phyloP scores from a whole-genome alignment of 2,329 filamentous ascomycete species.

The Scleromitrula shiraiana region DNA sequence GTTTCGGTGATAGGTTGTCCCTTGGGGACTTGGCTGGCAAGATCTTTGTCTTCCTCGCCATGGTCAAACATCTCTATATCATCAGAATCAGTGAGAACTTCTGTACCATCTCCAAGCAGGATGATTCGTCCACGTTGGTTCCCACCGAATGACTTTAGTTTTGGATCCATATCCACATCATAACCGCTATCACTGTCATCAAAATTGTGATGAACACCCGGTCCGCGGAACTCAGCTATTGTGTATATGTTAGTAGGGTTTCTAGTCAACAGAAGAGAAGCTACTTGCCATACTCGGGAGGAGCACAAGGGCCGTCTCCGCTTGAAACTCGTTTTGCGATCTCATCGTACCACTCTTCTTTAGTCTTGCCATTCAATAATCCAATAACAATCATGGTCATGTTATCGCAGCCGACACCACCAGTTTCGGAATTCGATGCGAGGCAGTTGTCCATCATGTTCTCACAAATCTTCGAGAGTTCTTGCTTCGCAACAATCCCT shows the following conservation, averaged over 20 bases:
- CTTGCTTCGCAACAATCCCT: constrained; percentile 93
- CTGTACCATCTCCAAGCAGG: constrained; percentile 88
- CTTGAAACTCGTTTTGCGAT: constrained; percentile 89
- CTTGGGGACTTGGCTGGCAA: constrained; percentile 76
- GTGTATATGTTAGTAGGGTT: constrained; percentile 22
- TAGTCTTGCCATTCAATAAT: constrained; percentile 81
- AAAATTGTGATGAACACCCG: constrained; percentile 73
- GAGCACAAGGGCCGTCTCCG: constrained; percentile 95
- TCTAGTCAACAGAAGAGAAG: constrained; percentile 9
- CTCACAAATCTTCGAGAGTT: constrained; percentile 90
- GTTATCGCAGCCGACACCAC: constrained; percentile 97
- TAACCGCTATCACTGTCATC: constrained; percentile 73
- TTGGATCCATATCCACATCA: constrained; percentile 64
- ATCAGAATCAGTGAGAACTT: constrained; percentile 80
- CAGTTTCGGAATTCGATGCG: constrained; percentile 94
- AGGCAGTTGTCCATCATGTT: constrained; percentile 99
- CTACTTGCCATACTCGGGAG: constrained; percentile 89
- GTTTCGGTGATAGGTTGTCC: constrained; percentile 29
- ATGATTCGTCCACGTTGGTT: constrained; percentile 79
- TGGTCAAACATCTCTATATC: constrained; percentile 94
- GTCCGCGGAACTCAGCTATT: constrained; percentile 76
- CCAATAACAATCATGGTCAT: constrained; percentile 97
- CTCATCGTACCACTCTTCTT: constrained; percentile 98
- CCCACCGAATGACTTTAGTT: constrained; percentile 56
- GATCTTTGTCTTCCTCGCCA: constrained; percentile 75